phyloP scores from a whole-genome alignment of 345 rosid genomes.

The Salix brachista region DNA sequence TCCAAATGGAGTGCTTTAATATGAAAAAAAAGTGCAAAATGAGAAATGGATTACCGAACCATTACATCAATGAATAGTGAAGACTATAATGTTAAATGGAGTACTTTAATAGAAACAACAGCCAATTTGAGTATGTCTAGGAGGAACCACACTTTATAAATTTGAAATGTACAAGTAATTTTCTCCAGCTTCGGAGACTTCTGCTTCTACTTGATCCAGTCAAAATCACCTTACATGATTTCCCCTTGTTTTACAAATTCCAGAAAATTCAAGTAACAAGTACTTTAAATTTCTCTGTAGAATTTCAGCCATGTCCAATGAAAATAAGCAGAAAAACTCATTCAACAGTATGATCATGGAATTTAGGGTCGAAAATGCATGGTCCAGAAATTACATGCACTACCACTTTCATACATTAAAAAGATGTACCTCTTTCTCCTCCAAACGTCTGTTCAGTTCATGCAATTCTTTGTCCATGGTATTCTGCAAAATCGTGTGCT shows the following conservation, averaged over 20 bases:
- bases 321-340: neutral
- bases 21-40: neutral
- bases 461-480: conserved; percentile 91
- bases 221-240: neutral
- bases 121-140: neutral
- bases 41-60: neutral
- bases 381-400: neutral
- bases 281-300: neutral
- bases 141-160: neutral
- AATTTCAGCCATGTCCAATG: neutral
- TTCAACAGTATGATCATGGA: neutral
- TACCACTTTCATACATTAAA: neutral
- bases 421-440: conserved; percentile 88
- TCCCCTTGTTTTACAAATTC: neutral
- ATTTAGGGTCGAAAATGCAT: neutral
- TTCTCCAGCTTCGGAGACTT: neutral
- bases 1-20: neutral
- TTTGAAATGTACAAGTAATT: neutral
- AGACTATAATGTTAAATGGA: neutral
- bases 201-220: neutral
- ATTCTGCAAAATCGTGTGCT: conserved; percentile 86
- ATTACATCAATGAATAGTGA: neutral
- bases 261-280: neutral
- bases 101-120: neutral
- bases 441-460: conserved; percentile 78